Evolutionary conservation across 257 asterid species (phyloP).

Genomic region (Verbascum thapsus): DNA sequence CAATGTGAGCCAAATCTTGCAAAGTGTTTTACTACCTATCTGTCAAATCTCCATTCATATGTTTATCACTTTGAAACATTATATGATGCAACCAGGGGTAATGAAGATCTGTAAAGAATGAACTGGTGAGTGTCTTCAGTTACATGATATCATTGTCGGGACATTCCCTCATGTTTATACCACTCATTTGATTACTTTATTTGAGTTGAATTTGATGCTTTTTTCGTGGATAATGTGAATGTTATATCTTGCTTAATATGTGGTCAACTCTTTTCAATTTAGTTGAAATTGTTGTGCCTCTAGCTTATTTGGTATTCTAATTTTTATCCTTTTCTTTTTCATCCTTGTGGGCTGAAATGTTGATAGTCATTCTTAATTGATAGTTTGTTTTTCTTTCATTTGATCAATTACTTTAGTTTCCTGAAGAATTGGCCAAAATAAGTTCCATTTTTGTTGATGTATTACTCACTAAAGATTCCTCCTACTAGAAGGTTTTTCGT

Average conservation of each 20-base stretch:
- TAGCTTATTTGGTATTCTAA: background rate
- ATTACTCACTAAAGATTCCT: background rate
- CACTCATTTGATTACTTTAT: conserved; percentile 8
- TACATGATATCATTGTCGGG: background rate
- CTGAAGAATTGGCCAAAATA: background rate
- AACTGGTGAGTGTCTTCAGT: background rate
- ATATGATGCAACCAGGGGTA: background rate
- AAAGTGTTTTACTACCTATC: background rate
- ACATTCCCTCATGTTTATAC: conserved; percentile 2
- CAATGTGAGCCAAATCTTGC: background rate
- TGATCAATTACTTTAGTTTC: background rate
- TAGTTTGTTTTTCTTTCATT: background rate
- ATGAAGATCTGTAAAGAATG: background rate
- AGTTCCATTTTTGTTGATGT: background rate
- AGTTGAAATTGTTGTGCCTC: background rate
- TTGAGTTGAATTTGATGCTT: background rate
- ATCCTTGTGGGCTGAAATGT: background rate
- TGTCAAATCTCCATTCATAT: background rate
- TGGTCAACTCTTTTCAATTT: background rate
- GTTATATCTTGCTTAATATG: background rate
- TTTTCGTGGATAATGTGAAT: background rate
- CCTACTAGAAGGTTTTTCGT: background rate
- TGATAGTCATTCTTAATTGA: background rate
- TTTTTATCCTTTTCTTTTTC: background rate
- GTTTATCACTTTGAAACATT: background rate